A percentile compares a stretch with the other conserved stretches of the same genome.
Conservation (phyloP, 2,329 filamentous ascomycete species). For the Fonsecaea multimorphosa region DNA sequence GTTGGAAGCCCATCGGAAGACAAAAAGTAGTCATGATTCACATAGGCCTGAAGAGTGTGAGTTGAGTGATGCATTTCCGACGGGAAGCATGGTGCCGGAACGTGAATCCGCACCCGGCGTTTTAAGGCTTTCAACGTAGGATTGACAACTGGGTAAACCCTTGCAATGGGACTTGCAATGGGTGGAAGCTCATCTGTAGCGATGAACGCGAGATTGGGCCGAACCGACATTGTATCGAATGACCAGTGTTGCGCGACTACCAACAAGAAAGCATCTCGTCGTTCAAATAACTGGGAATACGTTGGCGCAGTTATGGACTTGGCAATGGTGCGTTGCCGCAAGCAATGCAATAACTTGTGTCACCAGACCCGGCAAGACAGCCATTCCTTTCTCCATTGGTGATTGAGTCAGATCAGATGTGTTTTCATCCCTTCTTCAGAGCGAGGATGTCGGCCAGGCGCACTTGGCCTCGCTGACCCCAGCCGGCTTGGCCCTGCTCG, state of each 20-base stretch:
- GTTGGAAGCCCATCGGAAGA: constrained; percentile 30
- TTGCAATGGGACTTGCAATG: not conserved
- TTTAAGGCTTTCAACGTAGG: not conserved
- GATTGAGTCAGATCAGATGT: not conserved
- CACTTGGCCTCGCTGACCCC: constrained; percentile 80
- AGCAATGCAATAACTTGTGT: not conserved
- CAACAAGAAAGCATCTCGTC: not conserved
- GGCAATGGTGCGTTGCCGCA: not conserved
- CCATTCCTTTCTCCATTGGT: not conserved
- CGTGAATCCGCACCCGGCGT: not conserved
- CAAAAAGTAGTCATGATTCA: constrained; percentile 3
- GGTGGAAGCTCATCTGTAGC: not conserved
- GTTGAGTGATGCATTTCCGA: not conserved
- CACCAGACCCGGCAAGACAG: not conserved
- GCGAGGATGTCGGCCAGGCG: constrained; percentile 70
- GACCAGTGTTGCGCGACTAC: not conserved
- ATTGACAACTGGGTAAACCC: not conserved
- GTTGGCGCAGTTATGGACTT: not conserved
- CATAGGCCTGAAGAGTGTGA: not conserved
- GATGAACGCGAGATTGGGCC: not conserved
- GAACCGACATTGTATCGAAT: not conserved
- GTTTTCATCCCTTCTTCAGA: constrained; percentile 52
- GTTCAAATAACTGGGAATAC: not conserved
- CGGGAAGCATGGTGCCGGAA: not conserved
- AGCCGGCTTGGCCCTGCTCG: constrained; percentile 73